Base-by-base conservation (phyloP, 139 green algal genomes). In the Eudorina sp. region DNA sequence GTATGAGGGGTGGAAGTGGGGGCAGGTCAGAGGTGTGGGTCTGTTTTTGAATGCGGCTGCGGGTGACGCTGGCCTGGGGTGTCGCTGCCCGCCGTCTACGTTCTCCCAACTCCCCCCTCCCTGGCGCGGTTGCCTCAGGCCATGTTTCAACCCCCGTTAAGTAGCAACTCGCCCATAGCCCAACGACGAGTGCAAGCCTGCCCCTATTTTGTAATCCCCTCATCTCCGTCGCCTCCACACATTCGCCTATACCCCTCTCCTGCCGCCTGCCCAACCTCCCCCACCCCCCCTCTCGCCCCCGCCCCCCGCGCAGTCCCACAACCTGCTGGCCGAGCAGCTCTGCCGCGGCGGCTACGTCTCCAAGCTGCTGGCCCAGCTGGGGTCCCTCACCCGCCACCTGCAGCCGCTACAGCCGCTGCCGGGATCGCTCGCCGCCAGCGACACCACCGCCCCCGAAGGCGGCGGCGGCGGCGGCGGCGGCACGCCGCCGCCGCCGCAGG, bases 321-420 rank as follows among this genome's bases (percentile, higher is more conserved):
- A 70, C 0, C 73, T 92, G 55, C 90, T 98, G 83, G 90, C 89
- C 0, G 96, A 98, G 14, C 94, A 97, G 58, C 89, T 94, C 1
- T 94, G 92, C 5, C 81, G 75, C 40, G 92, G 96, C 16, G 96
- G 96, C 48, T 95, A 97, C 82, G 82, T 94, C 2, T 69, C 91
- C 9, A 91, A 93, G 48, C 90, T 97, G 68, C 40, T 97, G 38
- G 51, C 79, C 5, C 40, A 92, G 38, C 92, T 98, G 31, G 88
- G 78, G 1, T 53, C 85, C 1, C 85, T 87, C 41, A 85, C 53
- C 21, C 29, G 43, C 40, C 13, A 48, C 60, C 58, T 85, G 58
- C 79, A 48, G 58, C 80, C 58, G 43, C 45, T n/a, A 48, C 60
- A 21, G 41, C 80, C 14, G 80, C 83, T 64, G n/a, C 51, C 53